phyloP scores from a whole-genome alignment of 768 basidiomycete species.

The Rhodotorula paludigena region DNA sequence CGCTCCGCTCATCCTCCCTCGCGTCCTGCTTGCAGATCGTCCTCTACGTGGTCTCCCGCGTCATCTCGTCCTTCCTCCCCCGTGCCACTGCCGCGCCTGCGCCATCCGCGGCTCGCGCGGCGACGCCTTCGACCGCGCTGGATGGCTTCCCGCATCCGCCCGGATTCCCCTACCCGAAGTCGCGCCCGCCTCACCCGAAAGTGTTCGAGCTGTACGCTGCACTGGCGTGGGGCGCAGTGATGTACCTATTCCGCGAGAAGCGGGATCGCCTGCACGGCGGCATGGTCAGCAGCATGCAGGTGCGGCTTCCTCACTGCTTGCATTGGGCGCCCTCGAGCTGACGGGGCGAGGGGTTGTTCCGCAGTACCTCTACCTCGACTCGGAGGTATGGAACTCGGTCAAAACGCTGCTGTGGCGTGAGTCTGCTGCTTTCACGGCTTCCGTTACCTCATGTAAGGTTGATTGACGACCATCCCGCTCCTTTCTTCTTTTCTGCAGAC shows the following conservation, averaged over 20 bases:
- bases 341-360: background rate
- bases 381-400: slow-evolving; percentile 74
- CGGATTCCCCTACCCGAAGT: slow-evolving; percentile 48
- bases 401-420: slow-evolving; percentile 72
- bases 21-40: slow-evolving; percentile 64
- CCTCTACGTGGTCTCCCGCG: slow-evolving; percentile 87
- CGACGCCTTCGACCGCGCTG: background rate
- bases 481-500: background rate
- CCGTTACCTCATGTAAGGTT: background rate
- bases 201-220: slow-evolving; percentile 86
- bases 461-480: background rate
- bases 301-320: slow-evolving; percentile 4
- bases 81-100: slow-evolving; percentile 57
- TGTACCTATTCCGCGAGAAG: slow-evolving; percentile 87
- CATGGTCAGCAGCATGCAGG: slow-evolving; percentile 88
- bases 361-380: slow-evolving; percentile 83
- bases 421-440: background rate
- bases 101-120: slow-evolving; percentile 46
- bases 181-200: slow-evolving; percentile 74
- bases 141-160: slow-evolving; percentile 43
- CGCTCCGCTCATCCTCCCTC: slow-evolving; percentile 79
- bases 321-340: background rate
- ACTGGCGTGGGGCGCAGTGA: slow-evolving; percentile 86
- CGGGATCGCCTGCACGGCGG: slow-evolving; percentile 91
- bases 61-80: slow-evolving; percentile 84